These are phyloP conservation scores for Sporobolomyces pararoseus DNA, from an alignment of 768 basidiomycete genomes.

Conservation along the genomic window DNA sequence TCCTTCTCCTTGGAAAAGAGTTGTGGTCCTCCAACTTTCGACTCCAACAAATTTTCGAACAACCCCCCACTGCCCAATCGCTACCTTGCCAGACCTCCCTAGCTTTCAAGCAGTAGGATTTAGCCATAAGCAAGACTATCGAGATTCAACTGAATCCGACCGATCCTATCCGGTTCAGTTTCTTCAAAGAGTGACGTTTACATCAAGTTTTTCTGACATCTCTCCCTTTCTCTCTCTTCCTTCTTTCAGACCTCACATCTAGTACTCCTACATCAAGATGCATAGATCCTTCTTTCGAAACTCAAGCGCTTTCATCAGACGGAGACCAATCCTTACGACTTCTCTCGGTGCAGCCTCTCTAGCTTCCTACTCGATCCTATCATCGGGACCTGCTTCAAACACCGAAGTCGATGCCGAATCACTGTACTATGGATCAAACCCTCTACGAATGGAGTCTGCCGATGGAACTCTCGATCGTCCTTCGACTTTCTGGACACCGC, in stretches of 20 bases:
- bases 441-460: constrained; percentile 22
- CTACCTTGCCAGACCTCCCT: no score
- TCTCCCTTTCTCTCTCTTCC: not conserved
- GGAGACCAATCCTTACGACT: constrained; percentile 25
- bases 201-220: no score
- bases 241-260: not conserved
- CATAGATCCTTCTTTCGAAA: constrained; percentile 35
- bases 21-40: no score
- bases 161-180: no score
- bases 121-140: no score
- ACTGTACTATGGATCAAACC: constrained; percentile 20
- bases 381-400: not conserved
- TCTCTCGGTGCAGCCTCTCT: constrained; percentile 20
- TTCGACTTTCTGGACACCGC: constrained; percentile 36
- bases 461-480: constrained; percentile 39
- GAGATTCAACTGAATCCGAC: no score
- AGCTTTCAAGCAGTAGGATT: no score
- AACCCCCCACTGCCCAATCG: no score
- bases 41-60: no score
- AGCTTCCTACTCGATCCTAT: constrained; percentile 27
- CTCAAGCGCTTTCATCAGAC: constrained; percentile 10
- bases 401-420: constrained; percentile 25
- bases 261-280: constrained; percentile 10
- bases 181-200: no score
- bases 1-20: no score